A percentile compares a stretch with the other conserved stretches of the same genome.
phyloP scores from a whole-genome alignment of 139 green algal genomes.

The Ulvella scutata region DNA sequence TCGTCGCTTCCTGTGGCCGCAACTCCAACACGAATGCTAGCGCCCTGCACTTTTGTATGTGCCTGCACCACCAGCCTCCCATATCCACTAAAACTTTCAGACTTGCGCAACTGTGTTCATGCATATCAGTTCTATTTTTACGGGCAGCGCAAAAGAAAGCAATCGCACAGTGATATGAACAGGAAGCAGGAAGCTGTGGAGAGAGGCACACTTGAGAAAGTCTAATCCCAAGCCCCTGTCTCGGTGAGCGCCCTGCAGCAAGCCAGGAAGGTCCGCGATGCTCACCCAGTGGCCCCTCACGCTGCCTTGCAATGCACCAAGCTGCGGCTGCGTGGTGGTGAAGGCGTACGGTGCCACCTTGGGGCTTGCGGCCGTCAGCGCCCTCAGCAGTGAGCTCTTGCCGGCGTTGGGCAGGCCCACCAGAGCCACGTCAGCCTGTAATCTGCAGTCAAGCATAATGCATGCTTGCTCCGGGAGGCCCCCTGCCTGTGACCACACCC shows the following conservation, averaged over 20 bases:
- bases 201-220: neutral
- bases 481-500: neutral
- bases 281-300: neutral
- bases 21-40: neutral
- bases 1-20: neutral
- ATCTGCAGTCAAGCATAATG: conserved; percentile 21
- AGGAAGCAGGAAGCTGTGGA: no score
- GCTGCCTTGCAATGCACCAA: conserved; percentile 30
- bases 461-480: conserved; percentile 10
- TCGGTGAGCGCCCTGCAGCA: conserved; percentile 10
- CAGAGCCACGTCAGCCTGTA: conserved; percentile 39
- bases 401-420: conserved; percentile 46
- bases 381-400: conserved; percentile 46
- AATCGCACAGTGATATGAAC: no score
- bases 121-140: no score
- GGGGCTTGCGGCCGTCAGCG: conserved; percentile 28
- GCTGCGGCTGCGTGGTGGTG: conserved; percentile 64
- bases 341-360: conserved; percentile 57
- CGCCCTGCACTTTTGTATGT: neutral
- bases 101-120: no score
- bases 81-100: no score
- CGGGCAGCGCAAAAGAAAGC: no score
- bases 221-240: conserved; percentile 1
- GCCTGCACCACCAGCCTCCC: no score
- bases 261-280: conserved; percentile 8